Base-by-base conservation (phyloP, 306 rosid genomes). In the Acacia acuminata region DNA sequence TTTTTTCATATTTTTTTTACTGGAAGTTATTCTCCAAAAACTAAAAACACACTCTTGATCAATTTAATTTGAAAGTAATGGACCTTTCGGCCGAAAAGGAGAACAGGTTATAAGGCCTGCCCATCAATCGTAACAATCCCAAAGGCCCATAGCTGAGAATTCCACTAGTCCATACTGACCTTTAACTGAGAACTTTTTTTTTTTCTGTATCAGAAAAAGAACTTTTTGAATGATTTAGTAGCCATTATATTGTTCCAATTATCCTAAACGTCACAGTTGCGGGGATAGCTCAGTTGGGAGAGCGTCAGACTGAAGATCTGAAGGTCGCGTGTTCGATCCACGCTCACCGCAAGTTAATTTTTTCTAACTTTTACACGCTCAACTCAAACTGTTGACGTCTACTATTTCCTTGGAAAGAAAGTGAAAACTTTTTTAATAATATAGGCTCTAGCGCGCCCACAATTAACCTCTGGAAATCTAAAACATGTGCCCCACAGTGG, bases 201-300 rank as follows among this genome's bases (percentile, higher is more conserved):
- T 3, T 12, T 10, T n/a, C n/a, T n/a, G n/a, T n/a, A n/a, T n/a
- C n/a, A n/a, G n/a, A n/a, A n/a, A n/a, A n/a, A 38, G 42, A 38
- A 6, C 42, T 11, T 12, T 3, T 12, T 10, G 36, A 3, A 32
- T 32, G 4, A 32, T 32, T 32, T 32, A 32, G 34, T 32, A 32
- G 2, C 0, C 1, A 13, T 2, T 44, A 48, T 3, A 1, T 48
- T 14, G 17, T 17, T 0, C 0, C 5, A 6, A 17, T 51, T 5
- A 2, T 5, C 5, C 22, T 6, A 51, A 0, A 1, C 1, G 0
- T 0, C 10, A 2, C 19, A 7, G 13, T 14, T 5, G 86, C 91
- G 88, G 93, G 93, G 93, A 91, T 89, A 91, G 96, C 93, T 88
- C 91, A 91, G 93, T 91, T 89, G 96, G 96, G 93, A 91, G 93